Percentiles rank a stretch among this genome's conserved stretches.
phyloP scores from a whole-genome alignment of 306 rosid genomes.

The Crotalaria pallida region DNA sequence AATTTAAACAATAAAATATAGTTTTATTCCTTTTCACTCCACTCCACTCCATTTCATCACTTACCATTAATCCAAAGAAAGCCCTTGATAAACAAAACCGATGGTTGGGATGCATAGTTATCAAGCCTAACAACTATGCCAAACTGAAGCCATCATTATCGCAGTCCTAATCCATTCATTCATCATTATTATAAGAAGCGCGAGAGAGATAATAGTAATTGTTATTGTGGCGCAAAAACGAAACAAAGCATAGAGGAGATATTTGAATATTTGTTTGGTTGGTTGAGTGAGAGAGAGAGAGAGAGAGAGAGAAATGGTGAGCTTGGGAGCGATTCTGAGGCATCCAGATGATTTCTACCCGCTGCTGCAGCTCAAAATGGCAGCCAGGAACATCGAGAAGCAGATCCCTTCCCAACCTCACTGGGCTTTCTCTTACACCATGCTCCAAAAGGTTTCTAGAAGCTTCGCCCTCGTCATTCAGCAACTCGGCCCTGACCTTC shows the following conservation, averaged over 20 bases:
- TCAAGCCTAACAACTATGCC: background rate
- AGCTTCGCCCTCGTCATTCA: constrained; percentile 93
- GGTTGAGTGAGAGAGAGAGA: background rate
- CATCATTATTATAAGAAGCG: background rate
- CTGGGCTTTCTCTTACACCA: constrained; percentile 80
- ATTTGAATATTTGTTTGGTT: background rate
- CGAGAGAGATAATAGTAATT: background rate
- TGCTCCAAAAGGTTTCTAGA: constrained; percentile 92
- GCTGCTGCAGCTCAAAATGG: constrained; percentile 72
- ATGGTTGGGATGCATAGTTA: background rate
- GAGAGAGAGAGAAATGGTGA: no score
- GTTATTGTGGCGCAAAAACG: background rate
- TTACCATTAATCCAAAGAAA: no score
- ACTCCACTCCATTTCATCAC: no score
- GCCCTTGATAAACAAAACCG: background rate
- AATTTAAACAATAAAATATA: no score
- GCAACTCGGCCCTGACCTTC: constrained; percentile 76
- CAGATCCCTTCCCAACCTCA: constrained; percentile 93
- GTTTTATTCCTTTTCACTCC: no score
- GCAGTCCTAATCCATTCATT: background rate
- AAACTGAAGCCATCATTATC: background rate
- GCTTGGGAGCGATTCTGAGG: constrained; percentile 57
- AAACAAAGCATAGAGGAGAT: background rate
- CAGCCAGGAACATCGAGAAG: constrained; percentile 72
- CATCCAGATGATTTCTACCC: constrained; percentile 88